Conservation (phyloP, 164 flowering plant species). For the Nymphaea thermarum region DNA sequence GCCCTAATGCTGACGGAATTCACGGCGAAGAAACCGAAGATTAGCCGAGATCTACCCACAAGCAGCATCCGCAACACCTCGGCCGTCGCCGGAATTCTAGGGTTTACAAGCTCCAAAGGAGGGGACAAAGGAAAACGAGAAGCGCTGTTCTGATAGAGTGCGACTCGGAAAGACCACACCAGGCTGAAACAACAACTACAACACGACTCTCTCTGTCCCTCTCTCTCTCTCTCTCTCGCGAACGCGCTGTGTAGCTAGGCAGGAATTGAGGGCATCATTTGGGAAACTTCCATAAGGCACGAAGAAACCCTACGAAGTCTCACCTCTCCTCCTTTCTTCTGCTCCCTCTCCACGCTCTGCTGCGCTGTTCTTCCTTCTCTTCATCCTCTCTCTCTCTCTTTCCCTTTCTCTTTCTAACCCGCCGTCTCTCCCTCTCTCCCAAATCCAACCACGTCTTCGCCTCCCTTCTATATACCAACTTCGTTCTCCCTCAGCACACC, state of each 20-base stretch:
- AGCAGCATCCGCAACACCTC: not conserved
- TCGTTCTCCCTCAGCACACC: not conserved
- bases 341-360: not conserved
- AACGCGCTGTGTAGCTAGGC: too few relatives aligned
- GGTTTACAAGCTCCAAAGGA: not conserved
- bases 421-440: not conserved
- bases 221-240: not conserved
- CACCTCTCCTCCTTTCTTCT: not conserved
- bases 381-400: not conserved
- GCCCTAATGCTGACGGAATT: not conserved
- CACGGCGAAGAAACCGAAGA: not conserved
- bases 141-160: not conserved
- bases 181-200: not conserved
- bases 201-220: not conserved
- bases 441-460: not conserved
- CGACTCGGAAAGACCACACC: not conserved
- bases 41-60: not conserved
- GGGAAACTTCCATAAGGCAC: constrained; percentile 1
- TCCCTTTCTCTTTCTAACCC: not conserved
- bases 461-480: too few relatives aligned
- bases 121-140: not conserved
- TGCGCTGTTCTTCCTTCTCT: not conserved
- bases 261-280: not conserved
- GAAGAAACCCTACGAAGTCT: constrained; percentile 1
- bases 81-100: not conserved